Base-by-base conservation (phyloP, 2,329 filamentous ascomycete species). In the Emericellopsis atlantica region DNA sequence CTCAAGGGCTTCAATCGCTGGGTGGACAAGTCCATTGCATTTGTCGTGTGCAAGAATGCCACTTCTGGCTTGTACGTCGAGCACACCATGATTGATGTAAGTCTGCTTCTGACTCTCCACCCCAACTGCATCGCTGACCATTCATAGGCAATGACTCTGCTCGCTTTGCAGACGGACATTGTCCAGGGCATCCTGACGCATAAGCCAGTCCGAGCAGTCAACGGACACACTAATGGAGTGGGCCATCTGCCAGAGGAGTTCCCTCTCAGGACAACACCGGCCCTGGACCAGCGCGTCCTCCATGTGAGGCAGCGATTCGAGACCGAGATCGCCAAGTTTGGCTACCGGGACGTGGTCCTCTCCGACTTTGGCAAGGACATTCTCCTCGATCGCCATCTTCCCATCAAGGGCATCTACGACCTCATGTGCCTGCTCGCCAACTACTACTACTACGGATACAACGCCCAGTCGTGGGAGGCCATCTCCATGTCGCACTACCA, bases 1-100 rank as follows among this genome's bases (percentile, higher is more conserved):
- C 34, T 41, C 11, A 36, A 46, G 4, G 37, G 38, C n/a, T 44
- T 40, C 37, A 47, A 47, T 23, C 44, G 45, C 5, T 47, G 45
- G 45, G 8, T 40, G 12, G 45, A 47, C 18, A 47, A 47, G 42
- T 37, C 39, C 1, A 14, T 47, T 6, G 32, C 33, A 6, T 44
- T 47, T 21, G 33, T 46, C n/a, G 37, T 47, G 5, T 34, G 32
- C 11, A 32, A 32, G n/a, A 47, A 47, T 18, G 45, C 44, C 5
- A 33, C 35, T 5, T 44, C 45, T 14, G 36, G 32, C n/a, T 32
- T 45, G 8, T 29, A 24, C 29, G 40, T 40, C 12, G 45, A 47
- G 21, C 44, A 47, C 35, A 37, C 44, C 7, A 42, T 40, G 38
- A 36, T 47, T 16, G 45, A 47, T 14, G 45, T 39, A 3, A 44